These are phyloP conservation scores for Falciphora oryzae DNA, from an alignment of 2,329 filamentous ascomycete species.

Conservation along the genomic window DNA sequence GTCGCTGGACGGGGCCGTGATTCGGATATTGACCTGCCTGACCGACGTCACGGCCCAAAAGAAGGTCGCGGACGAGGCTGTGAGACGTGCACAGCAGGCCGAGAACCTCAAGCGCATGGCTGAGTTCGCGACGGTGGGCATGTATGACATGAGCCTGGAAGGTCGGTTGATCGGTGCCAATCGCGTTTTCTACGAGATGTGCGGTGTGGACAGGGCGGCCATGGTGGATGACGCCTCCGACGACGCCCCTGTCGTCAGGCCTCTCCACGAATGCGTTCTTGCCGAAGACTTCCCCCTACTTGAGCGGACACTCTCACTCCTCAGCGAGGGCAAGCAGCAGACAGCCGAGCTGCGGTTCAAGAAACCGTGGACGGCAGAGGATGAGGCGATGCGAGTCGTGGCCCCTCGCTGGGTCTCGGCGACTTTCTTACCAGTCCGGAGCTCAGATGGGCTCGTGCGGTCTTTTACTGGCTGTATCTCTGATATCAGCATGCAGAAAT, in stretches of 20 bases:
- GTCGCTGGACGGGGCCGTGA: slow-evolving; percentile 34
- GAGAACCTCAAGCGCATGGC: slow-evolving; percentile 49
- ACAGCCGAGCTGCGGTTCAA: slow-evolving; percentile 44
- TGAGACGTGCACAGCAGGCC: slow-evolving; percentile 43
- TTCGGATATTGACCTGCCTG: slow-evolving; percentile 42
- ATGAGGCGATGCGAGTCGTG: slow-evolving; percentile 37
- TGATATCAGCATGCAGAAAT: slow-evolving; percentile 44
- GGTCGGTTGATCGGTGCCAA: slow-evolving; percentile 45
- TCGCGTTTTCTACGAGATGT: slow-evolving; percentile 48
- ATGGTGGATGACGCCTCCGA: slow-evolving; percentile 26
- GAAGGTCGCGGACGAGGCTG: slow-evolving; percentile 40
- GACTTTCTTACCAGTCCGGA: slow-evolving; percentile 45
- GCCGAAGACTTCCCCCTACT: slow-evolving; percentile 38
- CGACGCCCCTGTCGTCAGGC: slow-evolving; percentile 30
- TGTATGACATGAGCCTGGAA: slow-evolving; percentile 48
- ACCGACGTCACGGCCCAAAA: slow-evolving; percentile 47
- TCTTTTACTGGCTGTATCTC: slow-evolving; percentile 44
- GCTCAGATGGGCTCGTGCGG: slow-evolving; percentile 38
- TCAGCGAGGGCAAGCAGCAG: slow-evolving; percentile 35
- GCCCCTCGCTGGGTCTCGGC: slow-evolving; percentile 43
- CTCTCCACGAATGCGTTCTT: slow-evolving; percentile 39
- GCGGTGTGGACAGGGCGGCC: slow-evolving; percentile 34
- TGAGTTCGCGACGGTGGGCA: slow-evolving; percentile 47
- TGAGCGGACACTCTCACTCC: slow-evolving; percentile 31
- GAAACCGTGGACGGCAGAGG: slow-evolving; percentile 39